Base-by-base conservation (phyloP, 257 asterid species). In the Solanum sejunctum region DNA sequence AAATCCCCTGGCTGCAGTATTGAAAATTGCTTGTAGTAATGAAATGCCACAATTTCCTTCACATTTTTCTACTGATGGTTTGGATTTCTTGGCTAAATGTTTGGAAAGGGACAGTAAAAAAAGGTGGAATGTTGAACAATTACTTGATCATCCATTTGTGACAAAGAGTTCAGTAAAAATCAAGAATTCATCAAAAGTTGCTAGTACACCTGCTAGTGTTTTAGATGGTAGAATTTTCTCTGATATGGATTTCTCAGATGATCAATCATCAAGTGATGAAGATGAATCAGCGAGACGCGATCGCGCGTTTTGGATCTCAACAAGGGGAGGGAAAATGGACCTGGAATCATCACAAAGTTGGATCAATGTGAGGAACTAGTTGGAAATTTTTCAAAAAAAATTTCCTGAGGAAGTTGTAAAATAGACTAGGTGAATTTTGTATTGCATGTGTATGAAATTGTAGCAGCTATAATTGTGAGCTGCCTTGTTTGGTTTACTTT, bases 111-210 rank as follows among this genome's bases (percentile, higher is more conserved):
- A 93, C 17, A 90, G 89, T 0, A 26, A 10, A 23, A 89, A 87
- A 85, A 86, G 96, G 45, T 89, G 92, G 91, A 90, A 87, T 39
- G 92, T 88, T 47, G 86, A 79, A 66, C 77, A 58, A 47, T 67
- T 93, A 71, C 91, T 91, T n/a, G 13, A 41, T 5, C 96, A 93
- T 86, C 93, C 96, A 5, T 92, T 92, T 32, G 77, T 89, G 13
- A 23, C 64, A 1, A 71, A 83, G 23, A 84, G 58, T 21, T 13
- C 54, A 43, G 54, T 10, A 41, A 45, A 83, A 16, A 6, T 1
- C 36, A 26, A 8, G 54, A 41, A 79, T 54, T 58, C 51, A 3
- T 58, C 51, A 3, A 58, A 55, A 47, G 67, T 12, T 26, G 52
- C 80, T 83, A 39, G 63, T 47, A 90, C 96, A 21, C 96, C 96